Base-by-base conservation (phyloP, 2,329 filamentous ascomycete species). In the Calonectria honghensis region DNA sequence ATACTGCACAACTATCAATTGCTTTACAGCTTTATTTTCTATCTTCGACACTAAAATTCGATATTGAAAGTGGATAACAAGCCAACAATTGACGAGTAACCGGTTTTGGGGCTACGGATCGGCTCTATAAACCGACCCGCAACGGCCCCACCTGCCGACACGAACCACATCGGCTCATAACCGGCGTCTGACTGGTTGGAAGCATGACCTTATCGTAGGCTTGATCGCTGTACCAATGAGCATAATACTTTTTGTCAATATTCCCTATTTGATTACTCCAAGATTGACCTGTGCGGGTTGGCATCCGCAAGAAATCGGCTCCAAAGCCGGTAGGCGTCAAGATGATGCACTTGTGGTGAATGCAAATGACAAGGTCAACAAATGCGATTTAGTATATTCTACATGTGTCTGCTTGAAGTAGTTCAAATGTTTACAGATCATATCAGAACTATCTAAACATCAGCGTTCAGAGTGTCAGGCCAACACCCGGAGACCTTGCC, bases 401-500 rank as follows among this genome's bases (percentile, higher is more conserved):
- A 20, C 41, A 41, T 18, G 7, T 41, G 2, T 20, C 3, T 18
- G 39, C 16, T 6, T 6, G 39, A 6, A 20, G 39, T 16, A 13
- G 39, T 6, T 41, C 14, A 39, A 16, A 0, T 2, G 10, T 6
- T 6, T 4, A 39, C 6, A 7, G 3, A 41, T 20, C 16, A 1
- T 3, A 14, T 5, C 16, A 20, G 4, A 41, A 16, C 5, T 6
- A n/a, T 11, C n/a, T 41, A 65, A 14, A 65, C 27, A 16, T 41
- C 52, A 4, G 66, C 27, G 20, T 59, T 52, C 4, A 48, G 10
- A 45, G 51, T 68, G 24, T 61, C 66, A 16, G 52, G 66, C 52
- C 52, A 68, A 39, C 66, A 68, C 4, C 52, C 51, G 29, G 52
- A 50, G 27, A 68, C 39, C 29, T 50, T 68, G 18, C 66, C 52